Base-by-base conservation (phyloP, 805 yeast genomes). In the Candida cerambycidarum region DNA sequence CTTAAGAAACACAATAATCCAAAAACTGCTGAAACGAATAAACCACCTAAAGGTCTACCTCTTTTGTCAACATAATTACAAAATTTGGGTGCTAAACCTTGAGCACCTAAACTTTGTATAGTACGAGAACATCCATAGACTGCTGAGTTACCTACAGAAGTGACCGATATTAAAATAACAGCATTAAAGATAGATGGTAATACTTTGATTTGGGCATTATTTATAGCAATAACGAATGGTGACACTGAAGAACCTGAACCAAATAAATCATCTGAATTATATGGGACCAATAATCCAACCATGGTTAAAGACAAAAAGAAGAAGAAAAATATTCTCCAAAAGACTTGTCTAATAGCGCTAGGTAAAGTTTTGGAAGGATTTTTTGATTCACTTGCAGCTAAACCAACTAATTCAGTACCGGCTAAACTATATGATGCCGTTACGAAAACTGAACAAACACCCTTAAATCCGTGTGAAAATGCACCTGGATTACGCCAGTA, bases 61-160 rank as follows among this genome's bases (percentile, higher is more conserved):
- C 50, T 58, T 46, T 58, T 56, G 57, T 69, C 75, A 41, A 69
- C 66, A 57, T 66, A 69, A 42, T 56, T 64, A 45, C 68, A 65
- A 31, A 56, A 46, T 19, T 50, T 48, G n/a, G 90, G 90, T 38
- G 81, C 85, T 54, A 78, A 75, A 8, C 87, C 86, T 62, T 82
- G 86, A 45, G 79, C 81, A 13, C 89, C 83, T 54, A 85, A 65
- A 16, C 87, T 76, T 41, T 79, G 80, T 41, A 85, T 57, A 8
- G 88, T 73, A 71, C 92, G 76, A 38, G 89, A 82, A 47, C 82
- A 76, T n/a, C 83, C 86, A 58, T 75, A 85, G 32, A 83, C 78
- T 1, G 89, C 79, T 17, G 89, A 79, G 68, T 84, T 85, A 52
- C 89, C 89, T 41, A 84, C 90, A 6, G 89, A 83, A 42, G 83